These are phyloP conservation scores for Ceratobasidium sp. DNA, from an alignment of 1,284 basidiomycete species.

Conservation along the genomic window DNA sequence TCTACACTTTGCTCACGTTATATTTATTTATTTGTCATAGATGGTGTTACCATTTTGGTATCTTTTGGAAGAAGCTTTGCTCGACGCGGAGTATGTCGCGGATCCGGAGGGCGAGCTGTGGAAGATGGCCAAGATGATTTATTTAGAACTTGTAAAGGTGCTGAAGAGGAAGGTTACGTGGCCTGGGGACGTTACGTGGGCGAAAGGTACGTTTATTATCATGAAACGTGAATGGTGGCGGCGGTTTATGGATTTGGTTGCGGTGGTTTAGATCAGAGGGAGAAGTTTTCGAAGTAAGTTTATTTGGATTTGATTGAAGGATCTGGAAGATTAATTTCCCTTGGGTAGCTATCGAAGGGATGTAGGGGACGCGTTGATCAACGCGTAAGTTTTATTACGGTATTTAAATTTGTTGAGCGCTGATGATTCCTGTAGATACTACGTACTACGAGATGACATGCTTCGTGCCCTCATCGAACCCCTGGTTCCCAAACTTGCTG, in stretches of 20 bases:
- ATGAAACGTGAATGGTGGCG: slow-evolving; percentile 4
- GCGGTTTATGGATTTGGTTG: slow-evolving; percentile 31
- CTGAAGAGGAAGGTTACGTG: slow-evolving; percentile 81
- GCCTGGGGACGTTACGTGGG: slow-evolving; percentile 70
- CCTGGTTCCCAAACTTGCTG: slow-evolving; percentile 67
- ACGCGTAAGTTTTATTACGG: slow-evolving; percentile 70
- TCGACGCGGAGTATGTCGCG: slow-evolving; percentile 73
- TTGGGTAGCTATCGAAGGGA: slow-evolving; percentile 81
- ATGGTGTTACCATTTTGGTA: slow-evolving; percentile 91
- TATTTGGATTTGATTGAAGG: background rate
- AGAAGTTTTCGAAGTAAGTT: slow-evolving; percentile 80
- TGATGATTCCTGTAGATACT: slow-evolving; percentile 71
- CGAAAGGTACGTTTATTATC: slow-evolving; percentile 66
- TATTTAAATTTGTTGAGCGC: background rate
- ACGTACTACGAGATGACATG: slow-evolving; percentile 86
- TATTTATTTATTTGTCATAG: no score
- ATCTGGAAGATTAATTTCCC: background rate
- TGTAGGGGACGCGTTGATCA: slow-evolving; percentile 90
- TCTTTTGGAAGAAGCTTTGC: slow-evolving; percentile 87
- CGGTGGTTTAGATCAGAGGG: slow-evolving; percentile 73
- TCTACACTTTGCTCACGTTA: no score
- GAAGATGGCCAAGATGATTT: slow-evolving; percentile 79
- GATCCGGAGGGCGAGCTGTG: slow-evolving; percentile 63
- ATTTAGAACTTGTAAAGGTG: slow-evolving; percentile 79
- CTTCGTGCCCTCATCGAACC: slow-evolving; percentile 76